These are phyloP conservation scores for Cicer judaicum DNA, from an alignment of 306 rosid genomes.

Conservation along the genomic window DNA sequence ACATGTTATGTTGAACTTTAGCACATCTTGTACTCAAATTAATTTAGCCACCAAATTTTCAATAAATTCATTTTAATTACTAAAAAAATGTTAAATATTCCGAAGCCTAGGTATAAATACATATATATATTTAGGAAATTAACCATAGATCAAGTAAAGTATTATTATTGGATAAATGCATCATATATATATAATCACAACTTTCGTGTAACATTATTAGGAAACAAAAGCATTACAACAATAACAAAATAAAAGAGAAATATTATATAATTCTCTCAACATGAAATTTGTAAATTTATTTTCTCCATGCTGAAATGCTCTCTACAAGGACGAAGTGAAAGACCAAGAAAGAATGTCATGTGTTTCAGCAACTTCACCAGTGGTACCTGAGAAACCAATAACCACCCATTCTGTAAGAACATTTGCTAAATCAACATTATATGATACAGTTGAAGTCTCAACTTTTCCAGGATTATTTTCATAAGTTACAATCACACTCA, in stretches of 20 bases:
- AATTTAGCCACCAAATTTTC: too few species aligned
- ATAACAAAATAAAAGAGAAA: not conserved
- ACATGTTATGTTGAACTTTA: too few species aligned
- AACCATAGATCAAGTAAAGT: not conserved
- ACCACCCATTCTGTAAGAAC: conserved; percentile 25
- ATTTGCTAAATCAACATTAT: conserved; percentile 3
- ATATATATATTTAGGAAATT: too few species aligned
- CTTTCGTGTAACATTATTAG: not conserved
- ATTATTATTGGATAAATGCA: not conserved
- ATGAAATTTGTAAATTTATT: not conserved
- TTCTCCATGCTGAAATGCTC: not conserved
- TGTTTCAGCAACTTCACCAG: conserved; percentile 44
- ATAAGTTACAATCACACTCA: conserved; percentile 32
- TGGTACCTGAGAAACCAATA: conserved; percentile 47
- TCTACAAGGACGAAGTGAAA: conserved; percentile 30
- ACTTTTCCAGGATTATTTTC: not conserved
- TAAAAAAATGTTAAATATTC: too few species aligned
- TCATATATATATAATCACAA: not conserved
- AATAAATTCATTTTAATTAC: too few species aligned
- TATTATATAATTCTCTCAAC: not conserved
- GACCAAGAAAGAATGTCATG: conserved; percentile 50
- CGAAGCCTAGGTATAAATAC: too few species aligned
- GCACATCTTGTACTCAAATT: too few species aligned
- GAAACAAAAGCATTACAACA: not conserved
- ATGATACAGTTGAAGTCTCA: not conserved